Evolutionary conservation across 257 asterid species (phyloP).

Genomic region (Pogostemon cablin): DNA sequence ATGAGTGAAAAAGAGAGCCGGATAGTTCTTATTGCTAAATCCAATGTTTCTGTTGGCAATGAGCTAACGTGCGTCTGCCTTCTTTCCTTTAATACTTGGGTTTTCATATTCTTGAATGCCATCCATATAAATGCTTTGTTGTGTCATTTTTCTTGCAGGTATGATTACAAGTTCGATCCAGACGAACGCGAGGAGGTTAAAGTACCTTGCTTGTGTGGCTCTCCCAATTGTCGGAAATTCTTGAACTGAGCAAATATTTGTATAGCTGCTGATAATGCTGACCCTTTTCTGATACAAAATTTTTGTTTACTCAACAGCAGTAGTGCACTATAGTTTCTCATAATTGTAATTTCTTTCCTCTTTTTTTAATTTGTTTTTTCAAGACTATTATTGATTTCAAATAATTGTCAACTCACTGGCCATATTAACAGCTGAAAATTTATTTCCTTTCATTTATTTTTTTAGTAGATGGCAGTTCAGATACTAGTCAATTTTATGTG

Average conservation of each 20-base stretch:
- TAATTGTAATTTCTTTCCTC: conserved; percentile 1
- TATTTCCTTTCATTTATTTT: not conserved
- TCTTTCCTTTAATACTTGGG: not conserved
- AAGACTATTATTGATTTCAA: conserved; percentile 8
- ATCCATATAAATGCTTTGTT: not conserved
- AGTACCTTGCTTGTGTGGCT: conserved; percentile 81
- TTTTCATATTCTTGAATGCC: not conserved
- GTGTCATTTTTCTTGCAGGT: conserved; percentile 49
- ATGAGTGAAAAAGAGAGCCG: conserved; percentile 73
- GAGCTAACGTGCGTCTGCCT: conserved; percentile 77
- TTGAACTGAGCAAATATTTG: conserved; percentile 53
- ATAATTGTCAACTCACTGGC: not conserved
- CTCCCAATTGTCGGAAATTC: conserved; percentile 80
- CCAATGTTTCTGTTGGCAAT: conserved; percentile 71
- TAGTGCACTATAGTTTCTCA: conserved; percentile 12
- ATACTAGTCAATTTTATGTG: not conserved
- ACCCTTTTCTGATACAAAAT: conserved; percentile 13
- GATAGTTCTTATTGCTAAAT: conserved; percentile 84
- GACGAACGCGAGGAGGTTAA: conserved; percentile 85
- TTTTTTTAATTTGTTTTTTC: not conserved
- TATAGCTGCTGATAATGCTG: conserved; percentile 32
- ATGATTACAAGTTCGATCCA: conserved; percentile 86
- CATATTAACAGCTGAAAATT: not conserved
- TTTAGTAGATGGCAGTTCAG: not conserved
- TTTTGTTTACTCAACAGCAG: conserved; percentile 13